Conservation (phyloP, 2,329 filamentous ascomycete genomes). For the Microdochium bolleyi region DNA sequence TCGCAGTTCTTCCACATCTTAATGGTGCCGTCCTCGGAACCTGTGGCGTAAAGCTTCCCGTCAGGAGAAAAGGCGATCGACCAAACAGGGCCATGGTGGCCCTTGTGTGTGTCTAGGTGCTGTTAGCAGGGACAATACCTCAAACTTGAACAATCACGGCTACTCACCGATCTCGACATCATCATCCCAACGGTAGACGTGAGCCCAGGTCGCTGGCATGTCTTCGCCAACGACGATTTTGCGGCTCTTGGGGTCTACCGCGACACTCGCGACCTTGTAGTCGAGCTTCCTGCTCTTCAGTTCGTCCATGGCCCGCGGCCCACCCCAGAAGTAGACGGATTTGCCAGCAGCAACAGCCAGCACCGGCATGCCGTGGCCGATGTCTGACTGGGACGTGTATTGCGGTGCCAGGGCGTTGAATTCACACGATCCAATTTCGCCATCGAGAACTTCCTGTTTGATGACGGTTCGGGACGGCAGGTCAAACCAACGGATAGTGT, state of each 20-base stretch:
- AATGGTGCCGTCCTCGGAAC: constrained; percentile 94
- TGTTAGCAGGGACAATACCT: constrained; percentile 8
- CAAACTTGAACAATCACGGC: not conserved
- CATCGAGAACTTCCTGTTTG: constrained; percentile 70
- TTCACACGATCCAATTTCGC: constrained; percentile 86
- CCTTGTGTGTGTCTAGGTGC: constrained; percentile 75
- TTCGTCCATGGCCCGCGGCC: constrained; percentile 56
- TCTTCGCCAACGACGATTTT: constrained; percentile 87
- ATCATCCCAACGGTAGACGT: constrained; percentile 82
- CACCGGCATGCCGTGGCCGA: constrained; percentile 61
- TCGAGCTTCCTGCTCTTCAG: constrained; percentile 74
- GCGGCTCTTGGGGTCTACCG: constrained; percentile 71
- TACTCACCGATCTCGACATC: constrained; percentile 65
- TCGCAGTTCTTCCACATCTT: constrained; percentile 78
- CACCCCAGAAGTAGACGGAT: constrained; percentile 86
- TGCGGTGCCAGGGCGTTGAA: constrained; percentile 61
- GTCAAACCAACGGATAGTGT: constrained; percentile 92
- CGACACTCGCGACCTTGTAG: constrained; percentile 86
- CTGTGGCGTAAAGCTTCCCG: constrained; percentile 91
- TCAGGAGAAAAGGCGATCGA: constrained; percentile 91
- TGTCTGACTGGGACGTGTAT: constrained; percentile 50
- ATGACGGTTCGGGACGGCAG: constrained; percentile 68
- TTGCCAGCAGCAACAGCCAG: constrained; percentile 92
- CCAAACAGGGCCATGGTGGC: constrained; percentile 96
- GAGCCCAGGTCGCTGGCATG: constrained; percentile 88